Evolutionary conservation across 2,329 filamentous ascomycete species (phyloP), one percentile per base, ranked within the genome.

Genomic region (Falciphora oryzae): DNA sequence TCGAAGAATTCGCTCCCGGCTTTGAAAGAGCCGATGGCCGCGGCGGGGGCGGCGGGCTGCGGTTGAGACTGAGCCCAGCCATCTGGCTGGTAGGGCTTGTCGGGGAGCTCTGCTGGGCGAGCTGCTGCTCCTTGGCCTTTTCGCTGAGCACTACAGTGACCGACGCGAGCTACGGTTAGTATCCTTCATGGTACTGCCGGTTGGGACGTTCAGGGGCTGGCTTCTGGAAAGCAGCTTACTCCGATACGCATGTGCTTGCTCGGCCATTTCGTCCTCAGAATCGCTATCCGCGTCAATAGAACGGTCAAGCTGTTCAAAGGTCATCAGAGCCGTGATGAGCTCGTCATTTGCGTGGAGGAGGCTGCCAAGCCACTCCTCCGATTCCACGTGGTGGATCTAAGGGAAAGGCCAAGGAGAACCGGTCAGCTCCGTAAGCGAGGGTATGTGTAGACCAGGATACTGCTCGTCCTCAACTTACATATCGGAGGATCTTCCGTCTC

Each of bases 301-400:
- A 66, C 89, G 88, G 73, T 99, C 94, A 68, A 98, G 85, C 70
- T 97, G 91, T 76, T 98, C 94, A 73, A 93, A 99, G 0, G 93
- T 91, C 86, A 96, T 97, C 65, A 99, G 83, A 1, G 93, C 92
- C 67, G 89, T 89, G 57, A 98, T 91, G n/a, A 99, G 88, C 76
- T 96, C 91, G 71, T 99, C 95, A 71, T 99, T 98, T 68, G 94
- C 93, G 71, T 95, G 92, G 25, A 99, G 87, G 5, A 99, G 83
- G 66, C 92, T 89, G 57, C 94, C 95, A 11, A 99, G 88, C 83
- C 91, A 97, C 72, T 98, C 89, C 72, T 98, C 94, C 11, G 88
- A 89, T 74, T 97, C 92, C 16, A 98, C 90, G 62, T 93, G 85
- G 73, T 98, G 92, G 68, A 98, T 97, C 86, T 89, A 64, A 2